A percentile compares a stretch with the other conserved stretches of the same genome.
Evolutionary conservation across 371 early-diverging fungal genomes (phyloP).

Genomic region (Umbelopsis sp.): DNA sequence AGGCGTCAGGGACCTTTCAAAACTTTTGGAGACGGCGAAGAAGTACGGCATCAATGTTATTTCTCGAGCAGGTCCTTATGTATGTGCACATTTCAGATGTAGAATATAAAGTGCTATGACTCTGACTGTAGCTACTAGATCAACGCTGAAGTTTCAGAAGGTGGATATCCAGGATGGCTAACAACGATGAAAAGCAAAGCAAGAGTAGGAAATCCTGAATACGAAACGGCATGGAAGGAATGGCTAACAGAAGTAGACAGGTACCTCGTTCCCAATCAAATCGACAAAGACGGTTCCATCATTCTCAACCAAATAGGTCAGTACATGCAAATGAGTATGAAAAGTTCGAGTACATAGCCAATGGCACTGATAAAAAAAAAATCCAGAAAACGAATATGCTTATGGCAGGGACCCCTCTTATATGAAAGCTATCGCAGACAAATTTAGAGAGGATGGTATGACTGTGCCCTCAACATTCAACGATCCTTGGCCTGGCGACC

Average conservation of each 20-base stretch:
- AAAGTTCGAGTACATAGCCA: too few relatives aligned
- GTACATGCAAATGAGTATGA: not conserved
- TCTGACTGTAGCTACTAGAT: not conserved
- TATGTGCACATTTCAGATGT: not conserved
- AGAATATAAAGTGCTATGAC: too few relatives aligned
- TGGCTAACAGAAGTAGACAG: conserved; percentile 19
- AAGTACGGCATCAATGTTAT: conserved; percentile 25
- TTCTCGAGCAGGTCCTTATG: conserved; percentile 31
- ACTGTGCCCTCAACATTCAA: conserved; percentile 15
- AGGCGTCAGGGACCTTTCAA: conserved; percentile 32
- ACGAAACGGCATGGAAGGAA: conserved; percentile 15
- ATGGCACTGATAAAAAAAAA: too few relatives aligned
- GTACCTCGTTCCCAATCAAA: conserved; percentile 1
- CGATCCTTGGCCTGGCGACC: not conserved
- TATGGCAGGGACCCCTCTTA: not conserved
- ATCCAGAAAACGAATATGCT: not conserved
- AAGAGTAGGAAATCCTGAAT: not conserved
- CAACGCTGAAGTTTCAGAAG: conserved; percentile 8
- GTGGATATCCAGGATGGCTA: conserved; percentile 22
- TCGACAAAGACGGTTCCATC: conserved; percentile 9
- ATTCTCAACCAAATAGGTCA: conserved; percentile 18
- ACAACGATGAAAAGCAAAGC: conserved; percentile 1
- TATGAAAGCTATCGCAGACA: conserved; percentile 12
- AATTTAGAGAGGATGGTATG: conserved; percentile 13
- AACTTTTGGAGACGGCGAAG: conserved; percentile 24